Evolutionary conservation across 169 alveolate species (phyloP), one percentile per base, ranked within the genome.

Genomic region (Pseudocohnilembus persalinus): DNA sequence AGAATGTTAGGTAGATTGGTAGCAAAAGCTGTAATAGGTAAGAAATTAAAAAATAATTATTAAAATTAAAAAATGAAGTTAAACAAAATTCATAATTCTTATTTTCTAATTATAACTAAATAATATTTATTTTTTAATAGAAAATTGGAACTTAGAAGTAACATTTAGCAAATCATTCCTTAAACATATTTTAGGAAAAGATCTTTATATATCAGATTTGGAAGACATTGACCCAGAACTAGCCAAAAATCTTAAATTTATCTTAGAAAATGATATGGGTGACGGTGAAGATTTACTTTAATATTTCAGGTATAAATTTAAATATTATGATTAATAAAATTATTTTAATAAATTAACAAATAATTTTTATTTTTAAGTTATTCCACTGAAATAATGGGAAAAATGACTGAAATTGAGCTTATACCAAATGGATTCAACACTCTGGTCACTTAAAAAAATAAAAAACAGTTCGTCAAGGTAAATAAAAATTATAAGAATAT

Each of bases 141-240:
- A 0, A 76, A 34, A 34, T 26, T 32, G 80, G 91, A n/a, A 91
- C 89, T 87, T 91, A 93, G 84, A 34, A 34, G n/a, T 31, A 25
- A 34, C 11, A 31, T 27, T 32, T 15, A 31, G 63, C 31, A 77
- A 33, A 25, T 0, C 0, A 20, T 77, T 34, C 11, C 27, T 33
- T 32, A 33, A 29, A 4, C 84, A 91, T 28, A 91, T 93, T 29
- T 74, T 84, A n/a, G 92, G 93, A 11, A 89, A 91, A 29, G 91
- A 90, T 16, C 83, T 92, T 4, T 87, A 82, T 31, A 85, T 88
- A 78, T 88, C 87, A 72, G 97, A 94, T 83, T 83, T 94, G 86
- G 97, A 92, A 83, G 97, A 94, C 85, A 92, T 89, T 82, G 97
- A 94, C 73, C 92, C 94, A 77, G 93, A 81, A 25, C 81, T 76